phyloP scores from a whole-genome alignment of 2,329 filamentous ascomycete species.

The Fusarium cicatricum region DNA sequence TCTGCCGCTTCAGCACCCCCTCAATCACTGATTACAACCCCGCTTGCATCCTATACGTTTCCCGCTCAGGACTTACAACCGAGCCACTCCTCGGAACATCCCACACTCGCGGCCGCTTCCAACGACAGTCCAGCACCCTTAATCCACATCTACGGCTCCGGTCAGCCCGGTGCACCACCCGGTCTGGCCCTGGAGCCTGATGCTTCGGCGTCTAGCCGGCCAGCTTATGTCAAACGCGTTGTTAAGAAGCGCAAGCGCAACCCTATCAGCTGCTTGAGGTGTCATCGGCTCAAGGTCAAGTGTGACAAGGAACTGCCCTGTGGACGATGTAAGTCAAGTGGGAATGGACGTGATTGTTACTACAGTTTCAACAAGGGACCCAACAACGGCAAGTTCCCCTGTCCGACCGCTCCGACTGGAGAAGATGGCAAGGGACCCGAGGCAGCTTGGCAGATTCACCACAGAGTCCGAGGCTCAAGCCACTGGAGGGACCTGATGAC shows the following conservation, averaged over 20 bases:
- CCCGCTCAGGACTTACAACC: constrained; percentile 23
- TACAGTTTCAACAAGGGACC: constrained; percentile 50
- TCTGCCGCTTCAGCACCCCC: constrained; percentile 2
- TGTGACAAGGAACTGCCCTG: constrained; percentile 50
- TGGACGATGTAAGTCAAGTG: constrained; percentile 46
- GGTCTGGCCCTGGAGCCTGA: constrained; percentile 5
- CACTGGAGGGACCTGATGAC: constrained; percentile 50
- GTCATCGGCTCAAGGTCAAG: constrained; percentile 50
- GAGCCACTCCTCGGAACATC: constrained; percentile 31
- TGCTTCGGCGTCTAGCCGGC: neutral
- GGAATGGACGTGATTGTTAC: constrained; percentile 48
- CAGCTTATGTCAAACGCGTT: constrained; percentile 32
- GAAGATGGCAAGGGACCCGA: constrained; percentile 42
- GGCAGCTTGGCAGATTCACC: constrained; percentile 46
- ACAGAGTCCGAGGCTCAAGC: constrained; percentile 47
- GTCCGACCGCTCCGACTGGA: constrained; percentile 37
- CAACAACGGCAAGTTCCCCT: constrained; percentile 48
- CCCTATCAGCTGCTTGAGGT: constrained; percentile 48
- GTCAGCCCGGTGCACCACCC: constrained; percentile 11
- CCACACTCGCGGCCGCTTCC: constrained; percentile 44
- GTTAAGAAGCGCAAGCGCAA: constrained; percentile 49
- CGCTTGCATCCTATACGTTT: constrained; percentile 15
- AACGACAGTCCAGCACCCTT: constrained; percentile 42
- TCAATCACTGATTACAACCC: neutral
- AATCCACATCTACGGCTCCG: constrained; percentile 1